Evolutionary conservation across 1,284 basidiomycete genomes (phyloP), one percentile per base, ranked within the genome.

Genomic region (Leccinum cinnamomeum): DNA sequence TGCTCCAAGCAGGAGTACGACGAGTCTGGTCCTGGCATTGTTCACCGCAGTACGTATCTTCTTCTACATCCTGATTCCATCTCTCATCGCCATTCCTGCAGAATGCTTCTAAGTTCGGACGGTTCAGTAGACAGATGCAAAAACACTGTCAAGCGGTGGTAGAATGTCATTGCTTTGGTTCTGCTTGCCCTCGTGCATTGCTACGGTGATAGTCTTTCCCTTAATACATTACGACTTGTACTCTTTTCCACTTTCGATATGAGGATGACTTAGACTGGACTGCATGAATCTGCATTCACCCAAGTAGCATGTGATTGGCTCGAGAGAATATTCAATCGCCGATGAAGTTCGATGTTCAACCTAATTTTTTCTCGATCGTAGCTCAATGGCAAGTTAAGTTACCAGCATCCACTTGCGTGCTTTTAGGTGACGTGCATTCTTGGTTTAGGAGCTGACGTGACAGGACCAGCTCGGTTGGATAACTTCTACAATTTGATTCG

Each of bases 121-220:
- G 30, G 30, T 30, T 30, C n/a, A n/a, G n/a, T n/a, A n/a, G 30
- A 30, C 30, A 4, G 4, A 97, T 98, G 94, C 94, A 96, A 84
- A 97, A 98, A 82, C n/a, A n/a, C n/a, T n/a, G n/a, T n/a, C n/a
- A n/a, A n/a, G n/a, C n/a, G n/a, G n/a, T n/a, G n/a, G n/a, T n/a
- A n/a, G n/a, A n/a, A n/a, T n/a, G n/a, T n/a, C n/a, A n/a, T n/a
- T n/a, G n/a, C n/a, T n/a, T n/a, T n/a, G n/a, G n/a, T n/a, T n/a
- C n/a, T n/a, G n/a, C n/a, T 86, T 98, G 76, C 93, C 92, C 55
- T 83, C 14, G 56, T 11, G 51, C 64, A 64, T 58, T 69, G 62
- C 69, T 68, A 62, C 53, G 35, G 60, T 50, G 53, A 62, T 68
- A 2, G 62, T 56, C 53, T 59, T 70, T n/a, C n/a, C n/a, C 37